Conservation (phyloP, 768 basidiomycete genomes). For the Hygrocybe coccinea region DNA sequence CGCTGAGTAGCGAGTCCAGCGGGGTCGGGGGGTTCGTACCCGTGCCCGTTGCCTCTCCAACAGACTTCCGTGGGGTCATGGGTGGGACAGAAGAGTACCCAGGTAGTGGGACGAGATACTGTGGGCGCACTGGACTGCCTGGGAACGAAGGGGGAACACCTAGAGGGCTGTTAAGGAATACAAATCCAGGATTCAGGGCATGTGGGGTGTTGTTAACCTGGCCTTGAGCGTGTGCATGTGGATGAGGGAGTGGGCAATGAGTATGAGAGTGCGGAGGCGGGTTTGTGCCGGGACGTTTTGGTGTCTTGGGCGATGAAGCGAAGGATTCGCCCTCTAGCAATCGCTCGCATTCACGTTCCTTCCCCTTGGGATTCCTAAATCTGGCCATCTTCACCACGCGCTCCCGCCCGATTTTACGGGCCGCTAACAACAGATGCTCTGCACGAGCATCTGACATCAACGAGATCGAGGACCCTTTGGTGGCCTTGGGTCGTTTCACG, state of each 20-base stretch:
- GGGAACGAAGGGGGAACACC: not conserved
- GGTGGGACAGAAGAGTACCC: slow-evolving; percentile 3
- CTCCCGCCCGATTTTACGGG: slow-evolving; percentile 61
- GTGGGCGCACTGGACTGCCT: not conserved
- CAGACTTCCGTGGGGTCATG: slow-evolving; percentile 1
- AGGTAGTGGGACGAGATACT: not conserved
- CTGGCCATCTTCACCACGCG: slow-evolving; percentile 56
- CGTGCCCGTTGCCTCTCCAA: not conserved
- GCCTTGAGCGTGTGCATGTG: not conserved
- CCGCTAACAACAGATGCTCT: slow-evolving; percentile 68
- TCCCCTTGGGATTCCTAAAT: slow-evolving; percentile 25
- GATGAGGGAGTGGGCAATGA: not conserved
- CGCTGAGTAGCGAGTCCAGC: slow-evolving; percentile 53
- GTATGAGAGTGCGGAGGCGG: not conserved
- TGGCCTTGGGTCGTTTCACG: slow-evolving; percentile 7
- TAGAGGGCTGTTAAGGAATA: slow-evolving; percentile 20
- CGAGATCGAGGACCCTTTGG: slow-evolving; percentile 27
- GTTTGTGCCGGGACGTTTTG: too few species aligned
- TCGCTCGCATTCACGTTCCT: slow-evolving; percentile 2
- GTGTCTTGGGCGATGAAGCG: slow-evolving; percentile 3
- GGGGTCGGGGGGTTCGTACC: slow-evolving; percentile 39
- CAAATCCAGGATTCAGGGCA: slow-evolving; percentile 19
- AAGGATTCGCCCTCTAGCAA: not conserved
- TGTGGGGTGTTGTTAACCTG: not conserved
- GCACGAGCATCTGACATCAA: slow-evolving; percentile 59